Evolutionary conservation across 2,329 filamentous ascomycete species (phyloP).

Genomic region (Colletotrichum brevisporum): DNA sequence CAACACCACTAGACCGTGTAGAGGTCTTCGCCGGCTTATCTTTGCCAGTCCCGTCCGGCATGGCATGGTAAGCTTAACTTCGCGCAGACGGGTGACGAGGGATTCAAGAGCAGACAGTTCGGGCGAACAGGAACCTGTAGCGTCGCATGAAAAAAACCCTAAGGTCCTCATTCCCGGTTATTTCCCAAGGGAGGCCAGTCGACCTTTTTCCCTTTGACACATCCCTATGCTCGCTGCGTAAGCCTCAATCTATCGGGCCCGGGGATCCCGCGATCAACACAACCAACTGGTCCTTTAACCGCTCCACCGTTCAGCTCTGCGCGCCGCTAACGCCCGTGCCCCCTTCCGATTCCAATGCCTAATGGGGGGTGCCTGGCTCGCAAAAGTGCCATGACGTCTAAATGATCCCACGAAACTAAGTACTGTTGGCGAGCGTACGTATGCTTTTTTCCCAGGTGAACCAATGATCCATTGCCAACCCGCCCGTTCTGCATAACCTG

Average conservation of each 20-base stretch:
- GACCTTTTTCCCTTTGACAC: slow-evolving; percentile 18
- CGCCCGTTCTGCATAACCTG: slow-evolving; percentile 27
- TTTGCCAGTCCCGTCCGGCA: slow-evolving; percentile 2
- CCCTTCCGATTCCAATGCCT: slow-evolving; percentile 25
- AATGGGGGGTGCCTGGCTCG: slow-evolving; percentile 22
- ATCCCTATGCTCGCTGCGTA: slow-evolving; percentile 36
- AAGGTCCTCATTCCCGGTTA: slow-evolving; percentile 23
- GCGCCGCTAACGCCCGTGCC: slow-evolving; percentile 4
- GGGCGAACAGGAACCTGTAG: slow-evolving; percentile 17
- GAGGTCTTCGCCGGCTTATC: slow-evolving; percentile 1
- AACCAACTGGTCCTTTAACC: slow-evolving; percentile 20
- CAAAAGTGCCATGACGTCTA: slow-evolving; percentile 39
- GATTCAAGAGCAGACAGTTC: slow-evolving; percentile 6
- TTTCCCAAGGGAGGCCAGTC: slow-evolving; percentile 2
- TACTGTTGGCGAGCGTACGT: slow-evolving; percentile 35
- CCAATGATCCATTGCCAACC: slow-evolving; percentile 30
- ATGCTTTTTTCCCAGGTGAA: slow-evolving; percentile 22
- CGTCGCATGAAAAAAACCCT: slow-evolving; percentile 6
- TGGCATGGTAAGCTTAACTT: slow-evolving; percentile 33
- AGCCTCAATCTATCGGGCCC: slow-evolving; percentile 33
- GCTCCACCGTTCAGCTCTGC: slow-evolving; percentile 31
- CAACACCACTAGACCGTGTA: slow-evolving; percentile 5
- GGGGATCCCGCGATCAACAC: slow-evolving; percentile 39
- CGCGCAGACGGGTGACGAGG: slow-evolving; percentile 5
- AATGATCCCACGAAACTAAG: slow-evolving; percentile 31